Base-by-base conservation (phyloP, 306 rosid genomes). In the Prunus padus region DNA sequence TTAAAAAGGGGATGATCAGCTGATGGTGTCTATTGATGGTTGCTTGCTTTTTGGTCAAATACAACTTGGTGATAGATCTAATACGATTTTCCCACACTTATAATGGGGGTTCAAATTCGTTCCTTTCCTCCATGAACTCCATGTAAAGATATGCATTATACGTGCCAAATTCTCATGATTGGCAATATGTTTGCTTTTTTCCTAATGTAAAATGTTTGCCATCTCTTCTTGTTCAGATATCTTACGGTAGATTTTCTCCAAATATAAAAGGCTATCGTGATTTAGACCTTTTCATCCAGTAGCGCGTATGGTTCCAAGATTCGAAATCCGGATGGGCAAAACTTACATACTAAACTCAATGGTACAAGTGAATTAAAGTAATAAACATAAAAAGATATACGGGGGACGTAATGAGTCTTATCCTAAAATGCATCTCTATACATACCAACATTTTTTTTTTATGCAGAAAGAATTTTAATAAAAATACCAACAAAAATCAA, bases 221-320 rank as follows among this genome's bases (percentile, higher is more conserved):
- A 23, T 20, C 7, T 76, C 52, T 73, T 76, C 47, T 80, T 64
- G 33, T 72, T 68, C 84, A 89, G 97, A 88, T 88, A 81, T 73
- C 85, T 14, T 89, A 86, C 19, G 95, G 97, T 72, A 86, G 96
- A 59, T 85, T 89, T 56, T 85, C 79, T 16, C 85, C 86, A 23
- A 80, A 65, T 65, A 44, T 63, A 18, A 82, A 11, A 75, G 93
- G 88, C 40, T 82, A 81, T 81, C 82, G 92, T 40, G 92, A 92
- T 81, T 37, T 88, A 60, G 97, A 92, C 81, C 79, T 92, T 49
- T 92, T 92, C 66, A 84, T 90, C 74, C 93, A 85, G n/a, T n/a
- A n/a, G n/a, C n/a, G n/a, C n/a, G n/a, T n/a, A n/a, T n/a, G n/a
- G n/a, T n/a, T n/a, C n/a, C n/a, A n/a, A n/a, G n/a, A n/a, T n/a